phyloP scores from a whole-genome alignment of 2,329 filamentous ascomycete genomes.

The Fusarium sp. region DNA sequence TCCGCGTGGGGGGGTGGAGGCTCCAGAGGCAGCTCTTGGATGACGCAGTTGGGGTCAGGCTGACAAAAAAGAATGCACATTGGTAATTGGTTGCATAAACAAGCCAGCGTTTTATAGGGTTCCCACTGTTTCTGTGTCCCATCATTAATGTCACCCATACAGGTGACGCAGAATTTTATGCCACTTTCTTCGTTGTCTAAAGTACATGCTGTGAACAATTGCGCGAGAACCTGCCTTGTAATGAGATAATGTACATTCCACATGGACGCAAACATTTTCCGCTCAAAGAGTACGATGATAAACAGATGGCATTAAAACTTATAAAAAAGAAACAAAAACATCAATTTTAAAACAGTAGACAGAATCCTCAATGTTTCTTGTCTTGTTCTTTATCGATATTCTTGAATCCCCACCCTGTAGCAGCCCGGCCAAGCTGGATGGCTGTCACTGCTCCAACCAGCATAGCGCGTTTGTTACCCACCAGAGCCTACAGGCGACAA shows the following conservation, averaged over 20 bases:
- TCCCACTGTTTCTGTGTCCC: too few species aligned
- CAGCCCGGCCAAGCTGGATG: not conserved
- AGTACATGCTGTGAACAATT: not conserved
- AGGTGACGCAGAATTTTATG: not conserved
- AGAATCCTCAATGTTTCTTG: not conserved
- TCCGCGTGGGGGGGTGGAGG: slow-evolving; percentile 33
- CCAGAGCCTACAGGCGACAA: not conserved
- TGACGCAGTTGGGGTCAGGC: slow-evolving; percentile 46
- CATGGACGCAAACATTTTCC: not conserved
- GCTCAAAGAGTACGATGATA: too few species aligned
- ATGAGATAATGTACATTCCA: not conserved
- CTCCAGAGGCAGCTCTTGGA: slow-evolving; percentile 49
- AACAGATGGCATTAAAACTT: too few species aligned
- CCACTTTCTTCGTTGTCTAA: not conserved
- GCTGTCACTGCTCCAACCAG: slow-evolving; percentile 19
- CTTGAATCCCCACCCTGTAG: not conserved
- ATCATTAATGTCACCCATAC: not conserved
- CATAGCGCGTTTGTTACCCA: slow-evolving; percentile 8
- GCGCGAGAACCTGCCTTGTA: not conserved
- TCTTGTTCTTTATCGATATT: not conserved
- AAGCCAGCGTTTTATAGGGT: not conserved
- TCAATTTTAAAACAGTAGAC: too few species aligned
- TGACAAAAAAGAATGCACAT: slow-evolving; percentile 15
- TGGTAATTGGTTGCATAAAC: not conserved
- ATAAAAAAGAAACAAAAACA: too few species aligned